phyloP scores from a whole-genome alignment of 352 stramenopile species.

The Lagenidium sp. region DNA sequence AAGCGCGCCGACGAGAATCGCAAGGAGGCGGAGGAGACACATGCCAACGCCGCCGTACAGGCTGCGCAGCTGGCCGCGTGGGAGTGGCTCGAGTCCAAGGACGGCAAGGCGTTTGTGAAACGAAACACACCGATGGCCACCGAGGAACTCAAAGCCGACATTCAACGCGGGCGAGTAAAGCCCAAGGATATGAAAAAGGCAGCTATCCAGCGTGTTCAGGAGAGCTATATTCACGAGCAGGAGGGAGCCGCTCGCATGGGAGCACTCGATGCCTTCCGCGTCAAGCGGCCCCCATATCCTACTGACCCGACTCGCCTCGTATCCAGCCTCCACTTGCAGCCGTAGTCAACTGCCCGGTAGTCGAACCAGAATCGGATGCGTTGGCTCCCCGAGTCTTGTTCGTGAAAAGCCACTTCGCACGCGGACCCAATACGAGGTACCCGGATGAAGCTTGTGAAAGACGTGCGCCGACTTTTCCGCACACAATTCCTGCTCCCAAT shows the following conservation, averaged over 20 bases:
- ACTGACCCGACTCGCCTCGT: slow-evolving; percentile 1
- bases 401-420: slow-evolving; percentile 17
- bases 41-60: slow-evolving; percentile 12
- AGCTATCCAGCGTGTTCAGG: slow-evolving; percentile 20
- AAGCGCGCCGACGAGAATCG: slow-evolving; percentile 24
- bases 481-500: slow-evolving; percentile 15
- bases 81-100: slow-evolving; percentile 57
- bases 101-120: slow-evolving; percentile 53
- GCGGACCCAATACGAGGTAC: slow-evolving; percentile 21
- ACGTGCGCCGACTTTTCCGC: slow-evolving; percentile 16
- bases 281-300: slow-evolving; percentile 20
- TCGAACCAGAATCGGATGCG: slow-evolving; percentile 14
- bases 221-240: slow-evolving; percentile 30
- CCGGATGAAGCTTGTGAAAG: slow-evolving; percentile 16
- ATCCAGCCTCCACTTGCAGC: neutral
- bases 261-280: slow-evolving; percentile 20
- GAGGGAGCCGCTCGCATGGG: slow-evolving; percentile 22
- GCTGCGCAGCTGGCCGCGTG: slow-evolving; percentile 13
- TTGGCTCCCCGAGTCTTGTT: slow-evolving; percentile 14
- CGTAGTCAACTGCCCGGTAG: neutral
- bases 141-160: slow-evolving; percentile 37
- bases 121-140: slow-evolving; percentile 29
- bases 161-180: slow-evolving; percentile 37
- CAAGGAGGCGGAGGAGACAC: slow-evolving; percentile 22
- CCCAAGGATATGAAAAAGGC: slow-evolving; percentile 48